Evolutionary conservation across 139 green algal species (phyloP).

Genomic region (Chlorella sp.): DNA sequence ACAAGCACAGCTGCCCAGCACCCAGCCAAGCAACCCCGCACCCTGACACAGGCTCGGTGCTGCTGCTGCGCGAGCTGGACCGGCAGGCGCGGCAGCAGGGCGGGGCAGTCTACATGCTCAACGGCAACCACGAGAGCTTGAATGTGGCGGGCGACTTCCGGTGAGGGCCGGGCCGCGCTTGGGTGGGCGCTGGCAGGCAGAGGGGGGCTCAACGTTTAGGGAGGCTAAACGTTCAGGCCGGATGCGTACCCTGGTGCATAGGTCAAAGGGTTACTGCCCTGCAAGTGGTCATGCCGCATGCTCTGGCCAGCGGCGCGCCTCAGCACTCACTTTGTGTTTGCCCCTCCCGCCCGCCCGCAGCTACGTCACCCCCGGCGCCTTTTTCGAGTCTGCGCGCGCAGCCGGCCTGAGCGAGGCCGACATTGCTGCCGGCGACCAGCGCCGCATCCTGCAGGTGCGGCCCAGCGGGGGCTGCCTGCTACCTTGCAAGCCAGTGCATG

Average conservation of each 20-base stretch:
- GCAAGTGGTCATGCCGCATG: no score
- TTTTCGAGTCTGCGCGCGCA: conserved; percentile 81
- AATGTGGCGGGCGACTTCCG: conserved; percentile 90
- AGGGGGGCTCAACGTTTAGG: no score
- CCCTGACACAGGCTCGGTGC: conserved; percentile 76
- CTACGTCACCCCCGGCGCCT: conserved; percentile 88
- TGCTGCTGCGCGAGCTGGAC: conserved; percentile 84
- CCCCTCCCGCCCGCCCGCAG: conserved; percentile 42
- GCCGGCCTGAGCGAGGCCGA: conserved; percentile 70
- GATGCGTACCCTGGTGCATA: no score
- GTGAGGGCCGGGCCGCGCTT: conserved; percentile 31
- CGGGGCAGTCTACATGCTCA: conserved; percentile 91
- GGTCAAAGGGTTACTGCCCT: no score
- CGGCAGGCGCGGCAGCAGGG: conserved; percentile 74
- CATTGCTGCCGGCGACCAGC: conserved; percentile 47
- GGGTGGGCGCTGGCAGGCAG: no score
- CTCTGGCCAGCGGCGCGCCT: not conserved
- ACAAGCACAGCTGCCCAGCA: not conserved
- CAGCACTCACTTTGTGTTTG: not conserved
- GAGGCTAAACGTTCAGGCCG: no score
- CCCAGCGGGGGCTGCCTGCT: not conserved
- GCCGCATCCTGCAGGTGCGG: conserved; percentile 46
- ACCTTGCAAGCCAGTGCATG: no score
- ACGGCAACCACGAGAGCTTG: conserved; percentile 94
- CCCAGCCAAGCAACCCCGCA: not conserved